phyloP scores from a whole-genome alignment of 805 yeast genomes.

The Cephaloascus fragrans region DNA sequence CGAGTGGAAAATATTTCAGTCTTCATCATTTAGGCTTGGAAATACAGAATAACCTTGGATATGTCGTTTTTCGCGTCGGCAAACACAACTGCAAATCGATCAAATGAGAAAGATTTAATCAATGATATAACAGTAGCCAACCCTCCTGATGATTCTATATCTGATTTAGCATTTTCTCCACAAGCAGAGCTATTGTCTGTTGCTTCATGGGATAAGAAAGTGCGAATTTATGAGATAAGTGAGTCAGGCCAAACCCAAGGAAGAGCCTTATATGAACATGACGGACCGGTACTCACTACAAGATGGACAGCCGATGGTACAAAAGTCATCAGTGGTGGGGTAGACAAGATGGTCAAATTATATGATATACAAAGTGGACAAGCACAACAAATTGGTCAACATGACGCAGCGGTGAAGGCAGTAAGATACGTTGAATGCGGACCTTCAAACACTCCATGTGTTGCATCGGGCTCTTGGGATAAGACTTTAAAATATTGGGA shows the following conservation, averaged over 20 bases:
- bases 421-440: slow-evolving; percentile 79
- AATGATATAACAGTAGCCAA: slow-evolving; percentile 64
- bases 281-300: slow-evolving; percentile 74
- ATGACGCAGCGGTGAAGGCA: slow-evolving; percentile 68
- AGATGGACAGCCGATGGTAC: slow-evolving; percentile 85
- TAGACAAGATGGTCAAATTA: slow-evolving; percentile 78
- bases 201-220: slow-evolving; percentile 93
- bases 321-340: slow-evolving; percentile 81
- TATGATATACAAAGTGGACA: slow-evolving; percentile 82
- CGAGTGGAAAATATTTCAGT: too few relatives aligned
- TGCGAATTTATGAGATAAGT: slow-evolving; percentile 80
- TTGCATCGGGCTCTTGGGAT: slow-evolving; percentile 95
- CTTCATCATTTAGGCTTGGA: too few relatives aligned
- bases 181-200: slow-evolving; percentile 74
- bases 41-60: not conserved
- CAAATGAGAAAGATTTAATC: slow-evolving; percentile 49
- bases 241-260: slow-evolving; percentile 76
- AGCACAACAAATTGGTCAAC: slow-evolving; percentile 74
- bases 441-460: slow-evolving; percentile 69
- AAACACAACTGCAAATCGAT: slow-evolving; percentile 24
- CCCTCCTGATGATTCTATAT: slow-evolving; percentile 87
- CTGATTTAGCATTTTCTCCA: slow-evolving; percentile 80
- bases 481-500: slow-evolving; percentile 95
- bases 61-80: slow-evolving; percentile 28
- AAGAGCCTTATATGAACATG: slow-evolving; percentile 82